Percentiles rank a stretch among this genome's conserved stretches.
Conservation (phyloP, 768 basidiomycete species). For the Termitomyces eurrhizus region DNA sequence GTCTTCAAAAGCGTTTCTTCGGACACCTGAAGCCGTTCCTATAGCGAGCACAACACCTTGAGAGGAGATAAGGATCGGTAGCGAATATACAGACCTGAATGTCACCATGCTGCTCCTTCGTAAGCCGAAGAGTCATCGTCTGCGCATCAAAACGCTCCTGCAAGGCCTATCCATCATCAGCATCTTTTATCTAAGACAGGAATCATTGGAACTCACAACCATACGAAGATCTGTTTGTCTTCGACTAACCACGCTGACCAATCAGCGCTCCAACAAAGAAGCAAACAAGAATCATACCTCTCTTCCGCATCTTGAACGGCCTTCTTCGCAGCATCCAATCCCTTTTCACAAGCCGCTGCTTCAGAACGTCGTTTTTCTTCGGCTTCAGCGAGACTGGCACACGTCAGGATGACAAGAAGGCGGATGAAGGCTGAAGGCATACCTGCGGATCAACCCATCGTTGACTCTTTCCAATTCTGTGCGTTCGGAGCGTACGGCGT, state of each 20-base stretch:
- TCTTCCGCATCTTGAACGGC: not conserved
- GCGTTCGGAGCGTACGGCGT: not conserved
- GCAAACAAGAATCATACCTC: not conserved
- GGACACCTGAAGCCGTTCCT: too few relatives aligned
- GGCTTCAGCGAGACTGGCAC: constrained; percentile 1
- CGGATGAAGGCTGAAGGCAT: not conserved
- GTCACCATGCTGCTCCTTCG: constrained; percentile 53
- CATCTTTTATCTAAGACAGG: not conserved
- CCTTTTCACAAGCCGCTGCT: not conserved
- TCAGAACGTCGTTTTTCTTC: not conserved
- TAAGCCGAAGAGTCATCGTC: constrained; percentile 44
- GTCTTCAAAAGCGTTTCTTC: too few relatives aligned
- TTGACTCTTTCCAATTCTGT: not conserved
- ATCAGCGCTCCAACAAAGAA: not conserved
- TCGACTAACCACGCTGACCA: not conserved
- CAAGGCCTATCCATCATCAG: constrained; percentile 25
- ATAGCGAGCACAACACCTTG: too few relatives aligned
- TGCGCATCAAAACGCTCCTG: constrained; percentile 64
- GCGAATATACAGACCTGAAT: constrained; percentile 28
- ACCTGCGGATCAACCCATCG: constrained; percentile 4
- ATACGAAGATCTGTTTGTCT: constrained; percentile 8
- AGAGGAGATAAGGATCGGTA: not conserved
- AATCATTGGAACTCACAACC: constrained; percentile 1
- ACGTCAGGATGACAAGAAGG: not conserved
- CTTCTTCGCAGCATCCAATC: not conserved